Evolutionary conservation across 768 basidiomycete species (phyloP).

Genomic region (Cystofilobasidium bisporidii): DNA sequence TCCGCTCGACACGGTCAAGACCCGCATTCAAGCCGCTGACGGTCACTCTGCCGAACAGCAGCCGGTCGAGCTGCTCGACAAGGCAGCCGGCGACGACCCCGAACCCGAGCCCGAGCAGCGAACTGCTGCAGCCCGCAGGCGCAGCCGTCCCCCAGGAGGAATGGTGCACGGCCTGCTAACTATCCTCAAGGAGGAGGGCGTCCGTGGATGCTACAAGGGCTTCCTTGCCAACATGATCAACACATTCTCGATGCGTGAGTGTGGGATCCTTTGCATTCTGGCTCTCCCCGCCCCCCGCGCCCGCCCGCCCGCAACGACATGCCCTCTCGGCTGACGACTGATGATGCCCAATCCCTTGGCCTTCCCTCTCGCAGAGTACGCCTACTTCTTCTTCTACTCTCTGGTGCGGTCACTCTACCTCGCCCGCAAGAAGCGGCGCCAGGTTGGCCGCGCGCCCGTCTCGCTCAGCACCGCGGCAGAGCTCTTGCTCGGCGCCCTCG

Average conservation of each 20-base stretch:
- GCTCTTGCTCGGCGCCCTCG: constrained; percentile 75
- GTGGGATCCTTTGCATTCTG: no score
- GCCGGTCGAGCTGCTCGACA: background rate
- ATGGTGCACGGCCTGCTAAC: constrained; percentile 49
- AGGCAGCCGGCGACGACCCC: no score
- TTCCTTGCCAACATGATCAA: constrained; percentile 96
- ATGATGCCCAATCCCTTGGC: no score
- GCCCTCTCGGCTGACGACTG: no score
- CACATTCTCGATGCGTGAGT: constrained; percentile 92
- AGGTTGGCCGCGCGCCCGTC: constrained; percentile 30
- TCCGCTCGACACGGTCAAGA: constrained; percentile 92
- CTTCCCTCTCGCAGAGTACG: constrained; percentile 83
- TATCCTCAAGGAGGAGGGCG: constrained; percentile 70
- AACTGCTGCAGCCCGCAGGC: constrained; percentile 43
- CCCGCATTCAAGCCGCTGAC: constrained; percentile 72
- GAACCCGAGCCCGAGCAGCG: no score
- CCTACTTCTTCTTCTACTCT: constrained; percentile 99
- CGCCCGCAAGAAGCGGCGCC: constrained; percentile 49
- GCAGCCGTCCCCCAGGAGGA: constrained; percentile 29
- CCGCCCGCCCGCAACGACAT: no score
- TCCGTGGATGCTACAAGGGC: constrained; percentile 75
- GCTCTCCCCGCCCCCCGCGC: no score
- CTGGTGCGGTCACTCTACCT: constrained; percentile 75
- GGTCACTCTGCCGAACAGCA: constrained; percentile 21
- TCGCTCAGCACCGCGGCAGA: constrained; percentile 46